These are phyloP conservation scores for Monoraphidium neglectum DNA, from an alignment of 139 green algal genomes.

Conservation along the genomic window DNA sequence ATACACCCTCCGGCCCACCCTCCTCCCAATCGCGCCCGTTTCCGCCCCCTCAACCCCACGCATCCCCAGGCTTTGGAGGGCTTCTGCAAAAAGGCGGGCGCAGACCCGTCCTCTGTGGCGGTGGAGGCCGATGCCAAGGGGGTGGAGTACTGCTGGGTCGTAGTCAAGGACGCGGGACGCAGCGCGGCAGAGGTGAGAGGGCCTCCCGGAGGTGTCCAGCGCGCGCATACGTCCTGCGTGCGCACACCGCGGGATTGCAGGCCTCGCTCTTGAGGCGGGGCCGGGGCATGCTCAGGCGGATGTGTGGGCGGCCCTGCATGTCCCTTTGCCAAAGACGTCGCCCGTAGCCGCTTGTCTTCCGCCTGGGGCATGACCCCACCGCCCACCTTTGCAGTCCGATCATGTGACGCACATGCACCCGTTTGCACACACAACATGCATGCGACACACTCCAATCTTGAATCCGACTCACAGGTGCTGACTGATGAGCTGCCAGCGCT, in stretches of 20 bases:
- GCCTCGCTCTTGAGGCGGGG: too few relatives aligned
- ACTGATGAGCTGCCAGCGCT: slow-evolving; percentile 74
- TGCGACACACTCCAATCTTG: not conserved
- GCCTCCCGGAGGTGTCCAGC: too few relatives aligned
- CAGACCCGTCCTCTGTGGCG: slow-evolving; percentile 46
- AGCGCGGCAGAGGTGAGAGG: slow-evolving; percentile 60
- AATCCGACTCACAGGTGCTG: slow-evolving; percentile 64
- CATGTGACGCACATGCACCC: too few relatives aligned
- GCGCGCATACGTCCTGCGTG: too few relatives aligned
- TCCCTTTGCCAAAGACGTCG: too few relatives aligned
- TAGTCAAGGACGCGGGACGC: slow-evolving; percentile 61
- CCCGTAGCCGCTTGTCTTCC: too few relatives aligned
- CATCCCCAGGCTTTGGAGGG: slow-evolving; percentile 85
- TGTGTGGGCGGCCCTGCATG: too few relatives aligned
- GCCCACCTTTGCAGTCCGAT: too few relatives aligned
- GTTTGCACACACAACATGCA: not conserved
- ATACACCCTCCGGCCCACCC: too few relatives aligned
- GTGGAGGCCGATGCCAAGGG: slow-evolving; percentile 82
- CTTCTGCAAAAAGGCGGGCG: slow-evolving; percentile 93
- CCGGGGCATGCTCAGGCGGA: too few relatives aligned
- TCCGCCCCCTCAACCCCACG: not conserved
- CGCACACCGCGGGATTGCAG: too few relatives aligned
- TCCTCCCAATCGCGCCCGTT: not conserved
- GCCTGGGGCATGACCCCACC: too few relatives aligned
- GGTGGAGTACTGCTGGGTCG: slow-evolving; percentile 90